Conservation (phyloP, 2,329 filamentous ascomycete species). For the Phaeosphaeria sp. region DNA sequence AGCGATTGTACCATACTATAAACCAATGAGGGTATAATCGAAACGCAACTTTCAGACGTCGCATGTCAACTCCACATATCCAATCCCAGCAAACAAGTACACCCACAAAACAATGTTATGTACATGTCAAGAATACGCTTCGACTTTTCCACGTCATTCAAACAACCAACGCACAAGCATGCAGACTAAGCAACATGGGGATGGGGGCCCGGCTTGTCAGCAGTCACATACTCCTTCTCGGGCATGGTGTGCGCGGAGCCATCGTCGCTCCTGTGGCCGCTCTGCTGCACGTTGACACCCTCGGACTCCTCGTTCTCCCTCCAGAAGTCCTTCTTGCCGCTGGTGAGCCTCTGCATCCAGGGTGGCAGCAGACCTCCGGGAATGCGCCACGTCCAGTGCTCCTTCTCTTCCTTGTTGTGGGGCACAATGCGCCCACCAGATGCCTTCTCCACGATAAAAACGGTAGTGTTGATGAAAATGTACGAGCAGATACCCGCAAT, state of each 20-base stretch:
- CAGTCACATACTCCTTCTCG: slow-evolving; percentile 30
- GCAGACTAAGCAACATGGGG: slow-evolving; percentile 23
- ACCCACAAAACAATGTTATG: not conserved
- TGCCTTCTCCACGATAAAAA: slow-evolving; percentile 71
- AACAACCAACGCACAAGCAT: not conserved
- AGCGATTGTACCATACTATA: not conserved
- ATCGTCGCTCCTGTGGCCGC: slow-evolving; percentile 33
- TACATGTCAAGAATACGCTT: not conserved
- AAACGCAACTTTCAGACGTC: not conserved
- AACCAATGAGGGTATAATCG: slow-evolving; percentile 18
- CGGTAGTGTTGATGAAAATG: slow-evolving; percentile 73
- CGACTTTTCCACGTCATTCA: slow-evolving; percentile 1
- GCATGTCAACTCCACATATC: not conserved
- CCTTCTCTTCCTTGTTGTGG: slow-evolving; percentile 76
- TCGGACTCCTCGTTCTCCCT: slow-evolving; percentile 32
- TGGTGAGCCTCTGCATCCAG: slow-evolving; percentile 70
- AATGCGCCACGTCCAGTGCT: slow-evolving; percentile 80
- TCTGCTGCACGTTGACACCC: slow-evolving; percentile 25
- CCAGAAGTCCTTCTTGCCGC: slow-evolving; percentile 80
- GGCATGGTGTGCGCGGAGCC: slow-evolving; percentile 28
- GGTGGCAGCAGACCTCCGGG: slow-evolving; percentile 76
- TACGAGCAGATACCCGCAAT: slow-evolving; percentile 83
- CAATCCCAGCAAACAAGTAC: not conserved
- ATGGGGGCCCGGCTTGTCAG: slow-evolving; percentile 30
- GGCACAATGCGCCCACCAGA: slow-evolving; percentile 76